These are phyloP conservation scores for Sordaria brevicollis DNA, from an alignment of 495 filamentous ascomycete species.

Conservation along the genomic window DNA sequence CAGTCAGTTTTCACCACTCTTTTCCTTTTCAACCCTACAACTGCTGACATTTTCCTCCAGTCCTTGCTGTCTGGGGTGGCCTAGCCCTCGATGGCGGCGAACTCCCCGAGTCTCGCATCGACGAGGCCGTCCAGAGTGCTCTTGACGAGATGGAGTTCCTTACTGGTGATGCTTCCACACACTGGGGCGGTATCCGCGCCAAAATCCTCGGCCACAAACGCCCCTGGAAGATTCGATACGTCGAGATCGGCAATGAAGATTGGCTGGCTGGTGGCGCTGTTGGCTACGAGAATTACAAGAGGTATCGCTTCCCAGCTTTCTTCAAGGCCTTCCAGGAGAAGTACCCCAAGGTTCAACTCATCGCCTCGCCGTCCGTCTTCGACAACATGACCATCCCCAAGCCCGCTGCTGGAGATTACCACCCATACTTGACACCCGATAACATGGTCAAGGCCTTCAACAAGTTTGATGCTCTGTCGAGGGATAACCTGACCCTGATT, in stretches of 20 bases:
- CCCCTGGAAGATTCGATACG: conserved; percentile 47
- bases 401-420: conserved; percentile 35
- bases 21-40: background rate
- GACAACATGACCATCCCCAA: conserved; percentile 29
- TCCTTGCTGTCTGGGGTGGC: conserved; percentile 44
- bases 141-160: conserved; percentile 61
- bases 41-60: background rate
- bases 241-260: conserved; percentile 62
- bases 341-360: conserved; percentile 54
- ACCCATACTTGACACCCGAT: conserved; percentile 26
- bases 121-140: conserved; percentile 46
- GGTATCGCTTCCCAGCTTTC: conserved; percentile 48
- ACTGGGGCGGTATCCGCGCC: conserved; percentile 50
- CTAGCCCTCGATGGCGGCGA: conserved; percentile 47
- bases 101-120: conserved; percentile 28
- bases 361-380: conserved; percentile 37
- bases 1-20: conserved; percentile 10
- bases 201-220: conserved; percentile 41
- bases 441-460: conserved; percentile 24
- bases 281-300: conserved; percentile 34
- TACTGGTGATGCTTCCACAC: conserved; percentile 43
- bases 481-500: conserved; percentile 20
- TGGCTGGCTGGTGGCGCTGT: conserved; percentile 34
- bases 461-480: conserved; percentile 35
- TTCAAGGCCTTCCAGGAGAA: conserved; percentile 43